Base-by-base conservation (phyloP, 768 basidiomycete species). In the Trametes cingulata region DNA sequence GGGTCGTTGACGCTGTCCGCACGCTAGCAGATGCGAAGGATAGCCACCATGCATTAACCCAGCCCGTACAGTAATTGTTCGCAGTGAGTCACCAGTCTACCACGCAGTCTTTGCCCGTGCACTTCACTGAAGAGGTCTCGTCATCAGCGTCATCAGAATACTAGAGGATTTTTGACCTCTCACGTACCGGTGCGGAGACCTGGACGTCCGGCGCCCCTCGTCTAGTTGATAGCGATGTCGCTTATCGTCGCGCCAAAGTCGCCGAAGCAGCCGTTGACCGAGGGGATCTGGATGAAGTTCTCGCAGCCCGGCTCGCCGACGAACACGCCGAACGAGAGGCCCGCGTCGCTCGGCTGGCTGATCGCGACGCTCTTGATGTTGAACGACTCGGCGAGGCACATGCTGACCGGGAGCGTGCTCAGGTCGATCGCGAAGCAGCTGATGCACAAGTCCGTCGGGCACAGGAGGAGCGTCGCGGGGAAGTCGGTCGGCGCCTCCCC, bases 311-410 rank as follows among this genome's bases (percentile, higher is more conserved):
- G 15, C 13, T 25, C 25, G 25, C 58, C 58, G 17, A 53, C 46
- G 36, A 52, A 59, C 41, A 58, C 56, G 56, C 48, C 58, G 20
- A 24, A 51, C 22, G 50, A 36, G 2, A 60, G 51, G 24, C 50
- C 58, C 25, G 27, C n/a, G 37, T 60, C 33, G 57, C 50, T 52
- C 24, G 51, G 58, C 45, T 60, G 51, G 45, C 9, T 40, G 37
- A 52, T 52, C 37, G 58, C 36, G 35, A 52, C 50, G 9, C 50
- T 52, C 24, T n/a, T 93, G 41, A 51, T 36, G 49, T 24, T 43
- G 41, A 58, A 29, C 19, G 19, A 20, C 35, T 36, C 27, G 0
- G 40, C 49, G 33, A 58, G 49, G 39, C 57, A 58, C 25, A 29
- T 43, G 29, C 43, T 50, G 20, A 29, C 22, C 17, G 55, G 55